These are phyloP conservation scores for Sordaria brevicollis DNA, from an alignment of 495 filamentous ascomycete species.

Conservation along the genomic window DNA sequence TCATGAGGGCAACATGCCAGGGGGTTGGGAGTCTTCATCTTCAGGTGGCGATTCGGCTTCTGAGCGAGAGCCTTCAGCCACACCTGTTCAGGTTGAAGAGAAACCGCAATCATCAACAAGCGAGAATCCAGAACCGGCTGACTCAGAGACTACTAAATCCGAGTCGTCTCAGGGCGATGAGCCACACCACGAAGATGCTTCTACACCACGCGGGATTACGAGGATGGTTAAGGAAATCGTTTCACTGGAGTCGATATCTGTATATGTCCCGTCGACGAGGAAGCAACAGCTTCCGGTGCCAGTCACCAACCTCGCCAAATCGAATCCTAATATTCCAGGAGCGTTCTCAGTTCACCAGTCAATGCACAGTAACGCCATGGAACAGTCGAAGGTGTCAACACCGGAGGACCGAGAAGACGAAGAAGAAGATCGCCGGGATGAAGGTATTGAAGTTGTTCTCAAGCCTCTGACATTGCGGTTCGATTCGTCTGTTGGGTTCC, in stretches of 20 bases:
- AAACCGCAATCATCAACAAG: not conserved
- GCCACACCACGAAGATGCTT: constrained; percentile 20
- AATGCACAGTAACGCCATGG: not conserved
- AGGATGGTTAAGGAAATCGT: constrained; percentile 39
- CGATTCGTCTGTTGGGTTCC: constrained; percentile 59
- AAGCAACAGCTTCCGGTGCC: constrained; percentile 17
- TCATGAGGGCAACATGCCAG: constrained; percentile 35
- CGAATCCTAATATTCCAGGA: constrained; percentile 42
- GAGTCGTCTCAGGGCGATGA: not conserved
- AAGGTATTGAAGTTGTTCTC: constrained; percentile 43
- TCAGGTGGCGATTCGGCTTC: not conserved
- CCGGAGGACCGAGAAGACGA: not conserved
- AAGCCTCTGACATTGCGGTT: constrained; percentile 47
- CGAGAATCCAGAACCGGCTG: not conserved
- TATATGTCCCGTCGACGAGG: constrained; percentile 35
- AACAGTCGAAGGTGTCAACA: not conserved
- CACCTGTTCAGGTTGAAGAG: not conserved
- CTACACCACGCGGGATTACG: constrained; percentile 37
- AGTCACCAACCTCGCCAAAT: constrained; percentile 18
- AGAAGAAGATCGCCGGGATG: constrained; percentile 16
- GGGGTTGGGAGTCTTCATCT: constrained; percentile 43
- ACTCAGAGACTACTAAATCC: not conserved
- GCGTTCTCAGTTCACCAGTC: constrained; percentile 42
- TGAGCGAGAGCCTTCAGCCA: not conserved
- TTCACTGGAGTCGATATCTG: constrained; percentile 27